phyloP scores from a whole-genome alignment of 306 rosid genomes.

The Sechiopsis laciniata region DNA sequence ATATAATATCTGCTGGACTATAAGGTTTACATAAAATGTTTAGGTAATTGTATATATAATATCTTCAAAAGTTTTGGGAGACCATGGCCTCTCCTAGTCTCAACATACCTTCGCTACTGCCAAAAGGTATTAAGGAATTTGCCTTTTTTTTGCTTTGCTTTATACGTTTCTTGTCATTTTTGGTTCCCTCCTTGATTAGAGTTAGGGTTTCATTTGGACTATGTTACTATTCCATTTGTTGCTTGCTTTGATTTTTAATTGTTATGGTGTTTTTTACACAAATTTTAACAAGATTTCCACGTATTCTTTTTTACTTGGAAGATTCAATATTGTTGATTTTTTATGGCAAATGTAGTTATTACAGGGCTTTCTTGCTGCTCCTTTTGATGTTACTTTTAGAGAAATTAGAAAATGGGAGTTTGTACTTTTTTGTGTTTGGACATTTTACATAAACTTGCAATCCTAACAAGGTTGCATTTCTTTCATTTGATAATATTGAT shows the following conservation, averaged over 20 bases:
- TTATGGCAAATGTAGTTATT: not conserved
- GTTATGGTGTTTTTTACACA: not conserved
- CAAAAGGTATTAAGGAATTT: no score
- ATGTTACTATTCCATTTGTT: no score
- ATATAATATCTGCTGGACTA: no score
- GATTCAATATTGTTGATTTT: not conserved
- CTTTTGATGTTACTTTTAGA: not conserved
- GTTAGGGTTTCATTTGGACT: no score
- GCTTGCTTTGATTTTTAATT: not conserved
- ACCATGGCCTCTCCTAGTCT: no score
- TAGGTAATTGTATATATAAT: no score
- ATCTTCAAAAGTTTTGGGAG: no score
- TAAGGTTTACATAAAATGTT: no score
- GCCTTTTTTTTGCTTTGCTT: no score
- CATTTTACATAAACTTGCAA: not conserved
- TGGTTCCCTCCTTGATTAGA: no score
- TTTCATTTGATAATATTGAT: not conserved
- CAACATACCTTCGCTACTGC: no score
- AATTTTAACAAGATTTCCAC: constrained; percentile 11
- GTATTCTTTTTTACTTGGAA: not conserved
- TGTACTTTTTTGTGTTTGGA: not conserved
- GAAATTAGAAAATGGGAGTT: not conserved
- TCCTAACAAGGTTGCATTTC: not conserved
- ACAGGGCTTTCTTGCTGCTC: not conserved
- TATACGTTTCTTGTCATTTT: no score